phyloP scores from a whole-genome alignment of 1,139 yeast species.

The Pichia cactophila region DNA sequence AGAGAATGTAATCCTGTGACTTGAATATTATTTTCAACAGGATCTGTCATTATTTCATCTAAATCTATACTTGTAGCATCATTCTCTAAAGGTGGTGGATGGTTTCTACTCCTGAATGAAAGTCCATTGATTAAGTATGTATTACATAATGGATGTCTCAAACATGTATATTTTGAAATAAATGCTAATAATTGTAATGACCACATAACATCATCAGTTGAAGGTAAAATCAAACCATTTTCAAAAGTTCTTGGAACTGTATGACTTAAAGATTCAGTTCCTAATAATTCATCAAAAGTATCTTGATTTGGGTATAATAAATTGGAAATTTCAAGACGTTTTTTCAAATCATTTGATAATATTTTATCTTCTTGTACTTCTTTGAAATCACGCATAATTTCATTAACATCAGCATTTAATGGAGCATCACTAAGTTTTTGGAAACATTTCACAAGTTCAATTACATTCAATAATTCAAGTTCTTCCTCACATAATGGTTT shows the following conservation, averaged over 20 bases:
- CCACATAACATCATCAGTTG: constrained; percentile 93
- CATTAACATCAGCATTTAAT: constrained; percentile 11
- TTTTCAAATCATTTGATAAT: constrained; percentile 20
- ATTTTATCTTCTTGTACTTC: constrained; percentile 19
- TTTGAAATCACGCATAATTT: constrained; percentile 18
- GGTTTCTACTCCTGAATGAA: constrained; percentile 34
- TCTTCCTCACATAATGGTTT: constrained; percentile 20
- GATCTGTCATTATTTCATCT: constrained; percentile 21
- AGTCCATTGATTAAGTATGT: constrained; percentile 55
- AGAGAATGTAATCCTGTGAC: not conserved
- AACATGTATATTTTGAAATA: constrained; percentile 80
- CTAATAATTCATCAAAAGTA: constrained; percentile 1
- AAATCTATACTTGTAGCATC: constrained; percentile 20
- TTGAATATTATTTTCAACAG: constrained; percentile 16
- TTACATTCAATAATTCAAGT: constrained; percentile 20
- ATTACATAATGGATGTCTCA: constrained; percentile 66
- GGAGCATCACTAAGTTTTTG: constrained; percentile 16
- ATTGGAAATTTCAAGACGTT: constrained; percentile 23
- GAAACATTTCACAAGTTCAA: constrained; percentile 22
- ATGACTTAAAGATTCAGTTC: constrained; percentile 4
- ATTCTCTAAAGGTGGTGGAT: constrained; percentile 25
- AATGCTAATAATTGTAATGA: constrained; percentile 86
- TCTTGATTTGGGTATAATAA: constrained; percentile 13
- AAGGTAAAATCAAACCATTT: constrained; percentile 72
- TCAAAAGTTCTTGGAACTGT: constrained; percentile 57